Evolutionary conservation across 140 eudicot species (phyloP), one percentile per base, ranked within the genome.

Genomic region (Cichorium intybus): DNA sequence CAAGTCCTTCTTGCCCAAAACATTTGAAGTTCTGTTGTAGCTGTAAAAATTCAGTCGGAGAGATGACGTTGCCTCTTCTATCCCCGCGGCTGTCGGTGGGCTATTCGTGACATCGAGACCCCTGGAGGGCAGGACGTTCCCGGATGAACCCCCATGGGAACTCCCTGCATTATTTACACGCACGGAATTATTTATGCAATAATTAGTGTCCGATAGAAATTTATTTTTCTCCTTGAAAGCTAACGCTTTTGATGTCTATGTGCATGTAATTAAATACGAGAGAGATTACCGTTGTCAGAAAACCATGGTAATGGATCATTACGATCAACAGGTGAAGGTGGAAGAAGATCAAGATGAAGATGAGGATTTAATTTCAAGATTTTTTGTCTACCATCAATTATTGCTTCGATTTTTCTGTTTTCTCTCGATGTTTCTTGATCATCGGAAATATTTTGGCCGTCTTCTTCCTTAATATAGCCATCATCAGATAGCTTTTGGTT

Each of bases 101-200:
- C 53, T 41, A 77, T 89, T 46, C 75, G 67, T 89, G 74, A 77
- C 81, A 6, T 82, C 87, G 11, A 82, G 75, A 10, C 84, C 81
- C 71, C 78, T 83, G 28, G 82, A 72, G 29, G 60, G 79, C 68
- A 76, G 68, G 70, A 71, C 79, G 80, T 87, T 84, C 18, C 81
- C 96, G 63, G 87, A 79, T 18, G 98, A 88, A 48, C 92, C 96
- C 26, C 88, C 88, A 23, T 87, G 96, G 9, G 91, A 91, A 73
- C 95, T 91, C 72, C 87, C 96, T 91, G 37, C 37, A 31, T 4
- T 31, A 31, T 31, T 31, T 31, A 31, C 7, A 31, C 7, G 37
- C 7, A 31, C 8, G 7, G 9, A 10, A 31, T 31, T 31, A 31
- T 31, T 31, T 29, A 29, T 29, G 5, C 6, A 29, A 29, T 29